phyloP scores from a whole-genome alignment of 257 asterid genomes.

The Eucommia ulmoides region DNA sequence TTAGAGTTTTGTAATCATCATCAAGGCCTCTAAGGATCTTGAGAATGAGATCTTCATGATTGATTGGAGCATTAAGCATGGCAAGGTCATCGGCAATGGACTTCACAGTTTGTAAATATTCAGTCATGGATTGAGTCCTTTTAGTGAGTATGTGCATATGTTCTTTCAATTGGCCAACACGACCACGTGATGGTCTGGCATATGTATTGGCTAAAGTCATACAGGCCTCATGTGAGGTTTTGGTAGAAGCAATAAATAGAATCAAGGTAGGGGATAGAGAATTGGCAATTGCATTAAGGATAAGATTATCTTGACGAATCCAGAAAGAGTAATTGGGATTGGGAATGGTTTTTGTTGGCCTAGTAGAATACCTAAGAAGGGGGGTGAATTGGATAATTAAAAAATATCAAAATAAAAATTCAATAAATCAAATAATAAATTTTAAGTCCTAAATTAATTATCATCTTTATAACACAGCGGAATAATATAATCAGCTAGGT shows the following conservation, averaged over 20 bases:
- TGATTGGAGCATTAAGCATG: neutral
- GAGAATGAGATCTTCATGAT: neutral
- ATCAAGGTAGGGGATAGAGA: neutral
- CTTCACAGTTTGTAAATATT: neutral
- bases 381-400: too few relatives aligned
- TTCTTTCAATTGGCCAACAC: neutral
- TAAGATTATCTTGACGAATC: neutral
- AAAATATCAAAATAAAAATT: too few relatives aligned
- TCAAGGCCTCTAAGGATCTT: neutral
- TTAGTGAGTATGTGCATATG: neutral
- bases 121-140: neutral
- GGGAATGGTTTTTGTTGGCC: neutral
- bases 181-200: neutral
- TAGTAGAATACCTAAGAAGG: too few relatives aligned
- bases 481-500: too few relatives aligned
- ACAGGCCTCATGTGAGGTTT: neutral
- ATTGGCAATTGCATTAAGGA: neutral
- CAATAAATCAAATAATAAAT: too few relatives aligned
- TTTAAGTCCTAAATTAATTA: too few relatives aligned
- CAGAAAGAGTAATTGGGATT: neutral
- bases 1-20: neutral
- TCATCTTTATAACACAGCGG: too few relatives aligned
- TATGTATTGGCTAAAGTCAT: neutral
- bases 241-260: neutral
- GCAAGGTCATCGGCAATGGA: neutral